These are phyloP conservation scores for Magnaporthiopsis rhizophila DNA, from an alignment of 2,329 filamentous ascomycete species.

Conservation along the genomic window DNA sequence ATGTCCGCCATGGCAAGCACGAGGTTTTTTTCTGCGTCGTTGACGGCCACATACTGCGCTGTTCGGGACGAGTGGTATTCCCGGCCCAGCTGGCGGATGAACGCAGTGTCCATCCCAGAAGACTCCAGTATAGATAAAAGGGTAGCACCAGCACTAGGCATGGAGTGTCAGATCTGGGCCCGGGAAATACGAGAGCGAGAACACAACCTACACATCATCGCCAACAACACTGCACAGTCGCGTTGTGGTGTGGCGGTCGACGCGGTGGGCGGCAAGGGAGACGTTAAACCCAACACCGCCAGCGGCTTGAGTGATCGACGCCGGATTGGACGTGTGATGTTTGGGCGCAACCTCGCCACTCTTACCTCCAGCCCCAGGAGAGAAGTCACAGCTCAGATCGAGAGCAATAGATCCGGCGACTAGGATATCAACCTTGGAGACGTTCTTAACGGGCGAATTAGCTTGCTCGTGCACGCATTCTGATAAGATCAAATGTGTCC, in stretches of 20 bases:
- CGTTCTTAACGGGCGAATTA: neutral
- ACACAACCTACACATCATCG: slow-evolving; percentile 58
- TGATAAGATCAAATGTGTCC: neutral
- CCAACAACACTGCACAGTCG: slow-evolving; percentile 74
- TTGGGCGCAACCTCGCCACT: slow-evolving; percentile 30
- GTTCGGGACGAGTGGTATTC: slow-evolving; percentile 53
- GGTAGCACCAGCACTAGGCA: slow-evolving; percentile 58
- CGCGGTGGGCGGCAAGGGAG: slow-evolving; percentile 69
- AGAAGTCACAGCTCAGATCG: slow-evolving; percentile 78
- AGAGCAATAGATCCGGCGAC: slow-evolving; percentile 87
- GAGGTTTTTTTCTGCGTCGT: slow-evolving; percentile 74
- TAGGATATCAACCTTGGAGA: slow-evolving; percentile 49
- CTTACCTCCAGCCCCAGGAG: slow-evolving; percentile 17
- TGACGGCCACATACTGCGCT: slow-evolving; percentile 86
- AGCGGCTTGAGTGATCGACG: slow-evolving; percentile 70
- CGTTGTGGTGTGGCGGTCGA: slow-evolving; percentile 52
- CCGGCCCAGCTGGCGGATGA: slow-evolving; percentile 49
- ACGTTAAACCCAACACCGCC: slow-evolving; percentile 93
- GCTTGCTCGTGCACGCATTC: neutral
- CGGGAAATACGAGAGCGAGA: neutral
- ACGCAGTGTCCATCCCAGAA: slow-evolving; percentile 55
- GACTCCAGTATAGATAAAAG: slow-evolving; percentile 58
- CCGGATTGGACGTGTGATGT: slow-evolving; percentile 78
- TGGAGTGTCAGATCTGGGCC: neutral
- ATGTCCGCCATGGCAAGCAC: slow-evolving; percentile 96